A percentile compares a stretch with the other conserved stretches of the same genome.
Evolutionary conservation across 805 yeast species (phyloP).

Genomic region (Sugiyamaella chiloensis): DNA sequence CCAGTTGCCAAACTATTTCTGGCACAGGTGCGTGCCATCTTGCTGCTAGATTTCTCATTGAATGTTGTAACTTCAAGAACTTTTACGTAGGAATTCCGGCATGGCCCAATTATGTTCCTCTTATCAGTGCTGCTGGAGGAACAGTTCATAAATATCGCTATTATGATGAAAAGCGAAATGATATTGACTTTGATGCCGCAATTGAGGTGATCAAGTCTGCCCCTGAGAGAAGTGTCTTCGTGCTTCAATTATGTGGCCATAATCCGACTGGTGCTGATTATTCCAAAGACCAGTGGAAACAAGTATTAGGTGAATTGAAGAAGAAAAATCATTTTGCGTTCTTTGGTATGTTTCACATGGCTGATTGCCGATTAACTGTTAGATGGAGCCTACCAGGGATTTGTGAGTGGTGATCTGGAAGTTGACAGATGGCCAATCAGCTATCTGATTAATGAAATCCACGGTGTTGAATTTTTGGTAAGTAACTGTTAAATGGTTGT

Average conservation of each 20-base stretch:
- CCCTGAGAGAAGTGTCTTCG: conserved; percentile 68
- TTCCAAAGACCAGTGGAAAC: conserved; percentile 69
- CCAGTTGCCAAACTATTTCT: conserved; percentile 70
- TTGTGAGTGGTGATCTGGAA: conserved; percentile 80
- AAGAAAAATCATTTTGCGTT: conserved; percentile 66
- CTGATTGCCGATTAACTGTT: conserved; percentile 35
- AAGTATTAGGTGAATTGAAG: conserved; percentile 59
- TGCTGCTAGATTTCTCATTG: conserved; percentile 59
- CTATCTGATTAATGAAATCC: conserved; percentile 39
- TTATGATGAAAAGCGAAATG: conserved; percentile 70
- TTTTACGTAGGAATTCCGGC: conserved; percentile 82
- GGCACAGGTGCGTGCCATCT: conserved; percentile 90
- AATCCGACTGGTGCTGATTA: conserved; percentile 98
- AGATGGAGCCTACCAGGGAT: conserved; percentile 97
- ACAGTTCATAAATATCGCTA: conserved; percentile 71
- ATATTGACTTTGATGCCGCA: conserved; percentile 68
- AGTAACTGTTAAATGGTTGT: conserved; percentile 37
- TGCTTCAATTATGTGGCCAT: conserved; percentile 93
- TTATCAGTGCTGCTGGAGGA: conserved; percentile 68
- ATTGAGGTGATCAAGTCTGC: conserved; percentile 60
- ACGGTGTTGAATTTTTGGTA: conserved; percentile 57
- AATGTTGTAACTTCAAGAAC: conserved; percentile 34
- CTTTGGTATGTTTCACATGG: conserved; percentile 35
- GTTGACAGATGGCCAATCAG: conserved; percentile 80
- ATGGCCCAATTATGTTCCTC: conserved; percentile 92